A percentile compares a stretch with the other conserved stretches of the same genome.
Conservation (phyloP, 169 alveolate species). For the Plasmodium knowlesi region DNA sequence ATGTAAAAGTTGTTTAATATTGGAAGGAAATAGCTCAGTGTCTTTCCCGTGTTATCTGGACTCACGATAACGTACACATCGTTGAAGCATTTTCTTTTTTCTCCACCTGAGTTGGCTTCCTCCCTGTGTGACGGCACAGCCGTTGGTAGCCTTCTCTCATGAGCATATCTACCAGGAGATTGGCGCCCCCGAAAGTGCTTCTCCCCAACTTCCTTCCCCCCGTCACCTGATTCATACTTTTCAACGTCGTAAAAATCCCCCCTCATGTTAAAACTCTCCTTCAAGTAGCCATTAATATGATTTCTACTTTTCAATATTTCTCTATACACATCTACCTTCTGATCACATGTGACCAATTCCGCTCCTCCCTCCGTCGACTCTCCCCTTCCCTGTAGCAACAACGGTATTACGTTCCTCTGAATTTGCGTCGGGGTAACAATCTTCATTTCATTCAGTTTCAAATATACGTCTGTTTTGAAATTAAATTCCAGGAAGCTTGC, state of each 20-base stretch:
- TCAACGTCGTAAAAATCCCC: conserved; percentile 42
- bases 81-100: conserved; percentile 48
- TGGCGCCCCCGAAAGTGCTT: not conserved
- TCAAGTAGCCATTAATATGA: conserved; percentile 38
- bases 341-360: not conserved
- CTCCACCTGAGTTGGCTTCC: not conserved
- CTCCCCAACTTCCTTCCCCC: too few species aligned
- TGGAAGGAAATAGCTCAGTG: conserved; percentile 74
- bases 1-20: conserved; percentile 44
- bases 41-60: conserved; percentile 72
- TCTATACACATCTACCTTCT: conserved; percentile 9
- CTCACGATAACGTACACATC: conserved; percentile 67
- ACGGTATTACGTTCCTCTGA: conserved; percentile 68
- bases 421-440: conserved; percentile 63
- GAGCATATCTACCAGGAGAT: not conserved
- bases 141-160: not conserved
- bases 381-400: conserved; percentile 19
- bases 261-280: not conserved
- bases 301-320: conserved; percentile 44
- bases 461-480: conserved; percentile 67
- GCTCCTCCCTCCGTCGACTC: not conserved
- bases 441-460: conserved; percentile 42
- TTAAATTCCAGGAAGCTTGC: conserved; percentile 63
- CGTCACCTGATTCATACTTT: conserved; percentile 9
- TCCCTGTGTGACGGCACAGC: not conserved